Conservation (phyloP, 345 rosid genomes). For the Gossypium turneri region DNA sequence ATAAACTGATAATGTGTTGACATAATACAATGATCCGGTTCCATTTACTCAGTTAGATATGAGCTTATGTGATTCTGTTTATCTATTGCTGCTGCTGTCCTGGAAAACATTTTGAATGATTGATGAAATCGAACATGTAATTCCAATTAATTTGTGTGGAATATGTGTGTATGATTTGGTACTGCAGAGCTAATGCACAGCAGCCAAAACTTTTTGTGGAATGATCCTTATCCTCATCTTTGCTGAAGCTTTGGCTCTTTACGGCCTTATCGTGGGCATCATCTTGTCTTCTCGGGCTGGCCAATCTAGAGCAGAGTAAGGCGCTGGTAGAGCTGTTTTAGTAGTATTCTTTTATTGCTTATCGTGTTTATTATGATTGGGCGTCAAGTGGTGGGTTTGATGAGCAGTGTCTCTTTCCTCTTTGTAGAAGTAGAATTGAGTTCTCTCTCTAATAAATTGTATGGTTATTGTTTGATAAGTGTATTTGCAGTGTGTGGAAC, state of each 20-base stretch:
- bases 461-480: slow-evolving; percentile 9
- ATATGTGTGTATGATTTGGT: neutral
- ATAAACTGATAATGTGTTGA: neutral
- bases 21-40: neutral
- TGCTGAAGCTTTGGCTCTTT: slow-evolving; percentile 84
- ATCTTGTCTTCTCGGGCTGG: slow-evolving; percentile 94
- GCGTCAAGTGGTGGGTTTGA: slow-evolving; percentile 19
- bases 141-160: neutral
- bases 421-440: slow-evolving; percentile 23
- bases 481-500: neutral
- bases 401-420: slow-evolving; percentile 21
- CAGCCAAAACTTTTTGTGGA: slow-evolving; percentile 92
- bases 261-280: slow-evolving; percentile 86
- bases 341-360: slow-evolving; percentile 27
- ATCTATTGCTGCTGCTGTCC: neutral
- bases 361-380: slow-evolving; percentile 11
- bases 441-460: slow-evolving; percentile 22
- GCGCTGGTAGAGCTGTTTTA: neutral
- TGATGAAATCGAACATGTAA: neutral
- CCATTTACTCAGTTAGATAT: too few relatives aligned
- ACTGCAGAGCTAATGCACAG: slow-evolving; percentile 80
- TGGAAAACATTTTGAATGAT: neutral
- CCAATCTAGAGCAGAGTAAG: slow-evolving; percentile 84
- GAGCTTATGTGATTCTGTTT: neutral
- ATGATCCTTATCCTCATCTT: slow-evolving; percentile 93